phyloP scores from a whole-genome alignment of 257 asterid species.

The Solanum sparsipilum region DNA sequence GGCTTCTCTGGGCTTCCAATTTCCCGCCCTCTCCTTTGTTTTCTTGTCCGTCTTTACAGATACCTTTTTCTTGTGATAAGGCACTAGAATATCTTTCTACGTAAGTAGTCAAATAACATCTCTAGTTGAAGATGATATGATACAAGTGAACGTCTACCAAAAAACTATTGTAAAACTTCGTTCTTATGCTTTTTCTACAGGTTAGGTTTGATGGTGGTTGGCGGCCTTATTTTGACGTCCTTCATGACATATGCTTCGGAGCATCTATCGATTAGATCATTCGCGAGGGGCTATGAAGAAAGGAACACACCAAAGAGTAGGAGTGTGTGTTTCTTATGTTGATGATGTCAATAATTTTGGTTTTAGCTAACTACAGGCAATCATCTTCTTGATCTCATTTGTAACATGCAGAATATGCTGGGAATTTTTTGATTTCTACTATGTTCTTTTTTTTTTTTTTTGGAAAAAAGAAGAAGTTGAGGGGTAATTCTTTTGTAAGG shows the following conservation, averaged over 20 bases:
- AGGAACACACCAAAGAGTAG: slow-evolving; percentile 47
- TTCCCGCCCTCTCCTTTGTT: not conserved
- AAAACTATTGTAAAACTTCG: not conserved
- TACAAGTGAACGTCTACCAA: not conserved
- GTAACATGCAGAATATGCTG: not conserved
- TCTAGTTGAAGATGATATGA: not conserved
- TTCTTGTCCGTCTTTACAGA: too few species aligned
- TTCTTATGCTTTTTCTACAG: slow-evolving; percentile 24
- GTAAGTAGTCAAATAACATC: not conserved
- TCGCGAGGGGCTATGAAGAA: slow-evolving; percentile 59
- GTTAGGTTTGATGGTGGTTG: slow-evolving; percentile 69
- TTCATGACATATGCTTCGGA: slow-evolving; percentile 80
- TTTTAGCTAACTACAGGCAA: slow-evolving; percentile 11
- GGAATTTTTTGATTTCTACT: not conserved
- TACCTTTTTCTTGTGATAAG: not conserved
- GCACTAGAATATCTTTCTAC: not conserved
- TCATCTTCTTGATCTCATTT: not conserved
- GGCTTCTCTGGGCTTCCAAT: not conserved
- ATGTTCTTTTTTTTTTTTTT: not conserved
- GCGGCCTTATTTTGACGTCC: slow-evolving; percentile 57
- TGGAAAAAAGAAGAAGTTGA: too few species aligned
- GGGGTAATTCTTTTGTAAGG: not conserved
- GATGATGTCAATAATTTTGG: slow-evolving; percentile 1
- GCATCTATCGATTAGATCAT: slow-evolving; percentile 59
- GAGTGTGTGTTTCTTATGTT: slow-evolving; percentile 45